These are phyloP conservation scores for Tripterygium wilfordii DNA, from an alignment of 177 flowering plant genomes.

Conservation along the genomic window DNA sequence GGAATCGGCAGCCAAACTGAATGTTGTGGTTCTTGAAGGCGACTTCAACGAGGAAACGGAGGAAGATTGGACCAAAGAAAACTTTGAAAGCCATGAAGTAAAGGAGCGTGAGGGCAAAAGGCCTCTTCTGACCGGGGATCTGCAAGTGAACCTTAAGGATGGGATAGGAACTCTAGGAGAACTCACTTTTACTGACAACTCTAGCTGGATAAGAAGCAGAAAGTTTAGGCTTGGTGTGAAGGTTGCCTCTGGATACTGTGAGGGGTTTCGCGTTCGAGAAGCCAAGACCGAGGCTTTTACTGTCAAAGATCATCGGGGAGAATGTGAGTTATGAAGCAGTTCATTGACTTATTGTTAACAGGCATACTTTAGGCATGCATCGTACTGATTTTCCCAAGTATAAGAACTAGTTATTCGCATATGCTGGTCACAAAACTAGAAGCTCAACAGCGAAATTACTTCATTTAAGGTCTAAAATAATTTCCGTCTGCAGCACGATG, in stretches of 20 bases:
- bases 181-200: slow-evolving; percentile 49
- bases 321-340: slow-evolving; percentile 30
- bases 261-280: slow-evolving; percentile 41
- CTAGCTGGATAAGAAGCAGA: slow-evolving; percentile 57
- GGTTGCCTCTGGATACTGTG: slow-evolving; percentile 35
- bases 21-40: slow-evolving; percentile 48
- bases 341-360: background rate
- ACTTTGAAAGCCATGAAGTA: slow-evolving; percentile 41
- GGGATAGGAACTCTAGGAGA: slow-evolving; percentile 50
- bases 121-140: slow-evolving; percentile 46
- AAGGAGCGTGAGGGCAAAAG: slow-evolving; percentile 55
- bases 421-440: too few relatives aligned
- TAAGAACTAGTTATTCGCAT: too few relatives aligned
- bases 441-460: too few relatives aligned
- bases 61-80: slow-evolving; percentile 38
- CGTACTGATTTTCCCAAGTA: too few relatives aligned
- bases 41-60: slow-evolving; percentile 46
- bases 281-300: slow-evolving; percentile 51
- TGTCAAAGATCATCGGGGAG: slow-evolving; percentile 58
- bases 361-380: too few relatives aligned
- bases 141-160: slow-evolving; percentile 35
- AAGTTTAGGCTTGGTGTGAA: slow-evolving; percentile 51
- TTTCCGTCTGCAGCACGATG: too few relatives aligned
- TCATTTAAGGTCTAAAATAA: too few relatives aligned
- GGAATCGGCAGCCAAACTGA: slow-evolving; percentile 39